A percentile compares a stretch with the other conserved stretches of the same genome.
Evolutionary conservation across 2,329 filamentous ascomycete species (phyloP).

Genomic region (Magnaporthiopsis poae): DNA sequence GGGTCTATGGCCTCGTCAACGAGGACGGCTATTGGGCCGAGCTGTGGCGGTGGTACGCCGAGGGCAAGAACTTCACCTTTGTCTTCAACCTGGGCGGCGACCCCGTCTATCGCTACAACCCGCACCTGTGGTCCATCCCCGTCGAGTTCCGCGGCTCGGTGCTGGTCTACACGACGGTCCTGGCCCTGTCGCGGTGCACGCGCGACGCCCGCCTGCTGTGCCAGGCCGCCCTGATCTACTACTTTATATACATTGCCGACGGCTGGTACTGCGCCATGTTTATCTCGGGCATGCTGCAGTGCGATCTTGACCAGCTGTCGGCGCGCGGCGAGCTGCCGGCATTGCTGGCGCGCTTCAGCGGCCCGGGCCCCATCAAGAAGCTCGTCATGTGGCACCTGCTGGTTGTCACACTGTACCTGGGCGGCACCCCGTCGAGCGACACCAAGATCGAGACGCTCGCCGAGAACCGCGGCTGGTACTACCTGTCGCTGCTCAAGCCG

Average conservation of each 20-base stretch:
- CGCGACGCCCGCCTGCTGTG: conserved; percentile 45
- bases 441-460: conserved; percentile 38
- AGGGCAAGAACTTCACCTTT: conserved; percentile 62
- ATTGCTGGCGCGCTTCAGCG: conserved; percentile 33
- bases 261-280: conserved; percentile 55
- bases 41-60: conserved; percentile 38
- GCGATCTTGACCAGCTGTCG: conserved; percentile 50
- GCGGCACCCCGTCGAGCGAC: conserved; percentile 48
- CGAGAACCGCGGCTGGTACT: conserved; percentile 50
- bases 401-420: conserved; percentile 42
- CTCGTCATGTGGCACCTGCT: conserved; percentile 45
- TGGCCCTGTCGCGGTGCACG: conserved; percentile 48
- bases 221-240: conserved; percentile 43
- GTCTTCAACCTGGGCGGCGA: conserved; percentile 48
- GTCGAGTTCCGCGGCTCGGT: conserved; percentile 56
- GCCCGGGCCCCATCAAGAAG: conserved; percentile 31
- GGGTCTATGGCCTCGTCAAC: conserved; percentile 26
- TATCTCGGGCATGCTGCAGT: conserved; percentile 49
- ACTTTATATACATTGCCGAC: conserved; percentile 60
- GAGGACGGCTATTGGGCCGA: conserved; percentile 34
- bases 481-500: conserved; percentile 50
- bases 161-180: conserved; percentile 46
- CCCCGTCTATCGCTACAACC: conserved; percentile 49
- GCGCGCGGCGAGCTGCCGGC: conserved; percentile 35
- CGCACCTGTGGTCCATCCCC: conserved; percentile 55